Percentiles rank a stretch among this genome's conserved stretches.
phyloP scores from a whole-genome alignment of 495 filamentous ascomycete species.

The Penicillium bovifimosum region DNA sequence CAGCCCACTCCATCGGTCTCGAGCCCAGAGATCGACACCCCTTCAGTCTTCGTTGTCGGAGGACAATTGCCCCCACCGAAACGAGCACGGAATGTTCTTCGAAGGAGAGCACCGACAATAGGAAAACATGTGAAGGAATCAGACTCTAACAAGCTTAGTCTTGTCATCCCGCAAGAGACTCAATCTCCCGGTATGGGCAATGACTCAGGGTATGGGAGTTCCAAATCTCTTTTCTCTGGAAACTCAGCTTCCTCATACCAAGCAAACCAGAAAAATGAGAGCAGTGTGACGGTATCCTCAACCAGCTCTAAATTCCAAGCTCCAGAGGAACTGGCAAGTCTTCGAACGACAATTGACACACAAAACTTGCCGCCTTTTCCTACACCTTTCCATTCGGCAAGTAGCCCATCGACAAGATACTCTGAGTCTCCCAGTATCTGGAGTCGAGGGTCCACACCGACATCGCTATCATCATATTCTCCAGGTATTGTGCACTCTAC shows the following conservation, averaged over 20 bases:
- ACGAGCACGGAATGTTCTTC: conserved; percentile 38
- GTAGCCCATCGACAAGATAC: conserved; percentile 88
- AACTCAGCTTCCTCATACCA: conserved; percentile 8
- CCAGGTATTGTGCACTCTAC: conserved; percentile 65
- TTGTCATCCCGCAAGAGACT: conserved; percentile 30
- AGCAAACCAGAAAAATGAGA: conserved; percentile 11
- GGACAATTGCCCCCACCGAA: conserved; percentile 14
- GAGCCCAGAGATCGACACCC: conserved; percentile 13
- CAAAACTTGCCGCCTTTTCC: conserved; percentile 61
- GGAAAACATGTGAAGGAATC: conserved; percentile 28
- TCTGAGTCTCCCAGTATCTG: conserved; percentile 89
- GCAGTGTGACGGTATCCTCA: conserved; percentile 5
- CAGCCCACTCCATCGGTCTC: conserved; percentile 17
- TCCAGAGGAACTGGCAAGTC: conserved; percentile 40
- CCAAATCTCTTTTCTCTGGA: conserved; percentile 1
- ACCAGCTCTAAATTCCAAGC: conserved; percentile 18
- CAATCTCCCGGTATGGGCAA: conserved; percentile 9
- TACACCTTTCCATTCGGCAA: conserved; percentile 63
- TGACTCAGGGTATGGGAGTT: neutral
- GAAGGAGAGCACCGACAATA: conserved; percentile 40
- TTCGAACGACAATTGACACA: conserved; percentile 43
- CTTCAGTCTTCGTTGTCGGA: conserved; percentile 7
- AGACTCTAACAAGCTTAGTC: conserved; percentile 30
- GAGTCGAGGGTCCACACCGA: conserved; percentile 85
- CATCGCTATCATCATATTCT: conserved; percentile 94